Base-by-base conservation (phyloP, 2,329 filamentous ascomycete species). In the Clarireedia paspali region DNA sequence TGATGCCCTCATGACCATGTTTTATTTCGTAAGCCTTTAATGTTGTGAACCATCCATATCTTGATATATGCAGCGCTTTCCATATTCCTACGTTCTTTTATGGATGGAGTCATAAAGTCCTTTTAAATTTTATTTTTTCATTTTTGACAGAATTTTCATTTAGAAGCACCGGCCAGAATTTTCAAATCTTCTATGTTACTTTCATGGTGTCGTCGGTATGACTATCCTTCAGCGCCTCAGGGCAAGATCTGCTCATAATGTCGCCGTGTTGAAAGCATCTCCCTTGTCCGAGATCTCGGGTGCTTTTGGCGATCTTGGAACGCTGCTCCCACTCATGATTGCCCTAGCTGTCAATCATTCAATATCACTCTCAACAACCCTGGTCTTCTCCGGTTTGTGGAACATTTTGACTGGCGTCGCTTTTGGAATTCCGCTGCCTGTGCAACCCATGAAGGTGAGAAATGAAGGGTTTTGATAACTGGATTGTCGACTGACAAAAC, bases 341-440 rank as follows among this genome's bases (percentile, higher is more conserved):
- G 89, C 91, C 2, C 82, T 97, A 27, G 84, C 91, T 0, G 73
- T 89, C 27, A 87, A 89, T 62, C 77, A 80, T 36, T 91, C 88
- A 7, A 88, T 97, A 64, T 86, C 89, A 23, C 79, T 97, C 1
- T 83, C 89, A 26, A 85, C 85, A 48, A 96, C 92, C 0, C 79
- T 97, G 0, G 82, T 97, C 5, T 94, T 96, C 69, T 91, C 90
- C 0, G 94, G 94, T 1, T 67, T 91, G 9, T 92, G 87, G 71
- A 97, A 97, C 66, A 82, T 96, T 55, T 66, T 88, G 12, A 96
- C 91, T 0, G 94, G 92, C 17, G 68, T 85, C 1, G 72, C 85
- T 34, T 97, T 96, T 66, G 92, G 92, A 6, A 87, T 97, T 42
- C 92, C 92, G 2, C 73, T 96, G 3, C 91, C 91, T 0, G 91